Evolutionary conservation across 2,329 filamentous ascomycete genomes (phyloP).

Genomic region (Aspergillus aculeatus): DNA sequence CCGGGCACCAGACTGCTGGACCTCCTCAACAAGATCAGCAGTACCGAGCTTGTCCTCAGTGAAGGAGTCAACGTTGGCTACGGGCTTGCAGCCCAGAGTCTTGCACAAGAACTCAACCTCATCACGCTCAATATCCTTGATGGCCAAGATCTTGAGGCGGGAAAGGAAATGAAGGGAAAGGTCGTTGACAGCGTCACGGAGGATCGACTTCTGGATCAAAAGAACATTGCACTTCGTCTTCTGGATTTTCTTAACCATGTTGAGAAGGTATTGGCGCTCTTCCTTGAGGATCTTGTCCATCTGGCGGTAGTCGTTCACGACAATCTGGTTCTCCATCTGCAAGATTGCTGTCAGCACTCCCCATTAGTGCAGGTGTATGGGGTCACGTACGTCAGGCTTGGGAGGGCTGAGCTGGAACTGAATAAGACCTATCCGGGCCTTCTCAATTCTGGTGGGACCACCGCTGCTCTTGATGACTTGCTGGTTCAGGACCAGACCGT

Average conservation of each 20-base stretch:
- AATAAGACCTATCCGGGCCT: conserved; percentile 93
- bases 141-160: conserved; percentile 89
- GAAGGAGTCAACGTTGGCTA: conserved; percentile 97
- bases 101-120: conserved; percentile 99
- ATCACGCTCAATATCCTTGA: conserved; percentile 98
- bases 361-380: background rate
- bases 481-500: conserved; percentile 89
- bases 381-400: conserved; percentile 77
- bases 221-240: conserved; percentile 99
- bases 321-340: conserved; percentile 98
- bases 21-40: conserved; percentile 91
- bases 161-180: conserved; percentile 95
- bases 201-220: conserved; percentile 96
- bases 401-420: conserved; percentile 98
- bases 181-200: conserved; percentile 96
- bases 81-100: conserved; percentile 96
- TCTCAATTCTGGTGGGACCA: conserved; percentile 90
- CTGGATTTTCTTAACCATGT: conserved; percentile 99
- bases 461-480: conserved; percentile 90
- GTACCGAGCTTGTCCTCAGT: conserved; percentile 96
- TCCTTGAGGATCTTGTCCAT: conserved; percentile 99
- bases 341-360: conserved; percentile 1
- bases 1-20: conserved; percentile 79
- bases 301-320: conserved; percentile 98
- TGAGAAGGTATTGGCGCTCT: conserved; percentile 94